Evolutionary conservation across 345 rosid species (phyloP).

Genomic region (Arabis hirsuta): DNA sequence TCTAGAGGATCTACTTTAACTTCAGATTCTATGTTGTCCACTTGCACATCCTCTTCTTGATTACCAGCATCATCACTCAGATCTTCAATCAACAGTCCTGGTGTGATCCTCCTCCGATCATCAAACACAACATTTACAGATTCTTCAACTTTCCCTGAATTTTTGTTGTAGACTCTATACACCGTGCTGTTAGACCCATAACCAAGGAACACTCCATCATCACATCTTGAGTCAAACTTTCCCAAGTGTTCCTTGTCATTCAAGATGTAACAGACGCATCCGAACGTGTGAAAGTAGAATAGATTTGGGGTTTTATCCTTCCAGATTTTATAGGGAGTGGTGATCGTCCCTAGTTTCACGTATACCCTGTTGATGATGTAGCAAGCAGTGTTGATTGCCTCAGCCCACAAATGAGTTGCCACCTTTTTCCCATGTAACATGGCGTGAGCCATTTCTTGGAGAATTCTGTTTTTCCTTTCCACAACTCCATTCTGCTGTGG

Average conservation of each 20-base stretch:
- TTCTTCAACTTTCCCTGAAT: too few relatives aligned
- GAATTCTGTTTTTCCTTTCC: background rate
- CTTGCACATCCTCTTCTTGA: too few relatives aligned
- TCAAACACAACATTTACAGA: too few relatives aligned
- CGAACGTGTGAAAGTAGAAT: background rate
- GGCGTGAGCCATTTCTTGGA: background rate
- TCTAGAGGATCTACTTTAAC: too few relatives aligned
- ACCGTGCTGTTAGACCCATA: background rate
- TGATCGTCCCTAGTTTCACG: too few relatives aligned
- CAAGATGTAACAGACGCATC: background rate
- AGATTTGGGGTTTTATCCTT: background rate
- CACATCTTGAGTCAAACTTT: background rate
- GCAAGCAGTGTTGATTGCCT: background rate
- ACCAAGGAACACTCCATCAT: background rate
- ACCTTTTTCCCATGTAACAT: background rate
- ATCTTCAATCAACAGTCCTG: too few relatives aligned
- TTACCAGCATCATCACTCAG: too few relatives aligned
- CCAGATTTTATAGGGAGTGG: background rate
- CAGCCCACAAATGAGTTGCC: background rate
- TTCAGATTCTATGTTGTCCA: accelerated
- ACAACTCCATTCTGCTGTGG: background rate
- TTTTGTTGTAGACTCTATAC: too few relatives aligned
- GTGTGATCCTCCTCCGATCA: too few relatives aligned
- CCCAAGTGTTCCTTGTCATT: background rate
- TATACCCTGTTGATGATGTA: too few relatives aligned